These are phyloP conservation scores for Rhododendron kiyosumense DNA, from an alignment of 148 eudicot genomes.

Conservation along the genomic window DNA sequence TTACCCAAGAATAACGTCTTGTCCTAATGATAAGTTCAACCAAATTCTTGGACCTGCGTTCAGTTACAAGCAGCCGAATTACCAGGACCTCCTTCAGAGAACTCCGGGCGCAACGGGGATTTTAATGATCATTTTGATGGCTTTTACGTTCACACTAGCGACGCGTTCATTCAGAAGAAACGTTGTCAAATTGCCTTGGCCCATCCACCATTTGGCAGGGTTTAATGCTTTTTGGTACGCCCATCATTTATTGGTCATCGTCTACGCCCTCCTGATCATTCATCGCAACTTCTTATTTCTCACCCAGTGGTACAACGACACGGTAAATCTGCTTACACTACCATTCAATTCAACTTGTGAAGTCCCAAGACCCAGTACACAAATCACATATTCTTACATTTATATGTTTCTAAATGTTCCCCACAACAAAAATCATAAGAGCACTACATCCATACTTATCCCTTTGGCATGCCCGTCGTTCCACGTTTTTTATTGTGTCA, in stretches of 20 bases:
- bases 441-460: too few relatives aligned
- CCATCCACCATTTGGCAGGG: constrained; percentile 70
- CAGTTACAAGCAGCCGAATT: constrained; percentile 54
- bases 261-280: constrained; percentile 56
- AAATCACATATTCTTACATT: neutral
- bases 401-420: neutral
- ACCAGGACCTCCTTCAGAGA: constrained; percentile 38
- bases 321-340: constrained; percentile 44
- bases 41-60: constrained; percentile 46
- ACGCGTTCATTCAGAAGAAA: constrained; percentile 81
- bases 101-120: constrained; percentile 65
- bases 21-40: constrained; percentile 36
- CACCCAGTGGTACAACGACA: constrained; percentile 67
- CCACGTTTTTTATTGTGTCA: neutral
- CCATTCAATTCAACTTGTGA: neutral
- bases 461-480: neutral
- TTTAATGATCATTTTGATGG: constrained; percentile 65
- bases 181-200: constrained; percentile 70
- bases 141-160: constrained; percentile 66
- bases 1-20: constrained; percentile 44
- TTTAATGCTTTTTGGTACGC: constrained; percentile 95
- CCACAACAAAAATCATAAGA: neutral
- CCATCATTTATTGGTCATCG: constrained; percentile 71
- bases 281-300: constrained; percentile 73
- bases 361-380: neutral